Percentiles rank a stretch among this genome's conserved stretches.
These are phyloP conservation scores for Falciphora oryzae DNA, from an alignment of 2,329 filamentous ascomycete genomes.

Conservation along the genomic window DNA sequence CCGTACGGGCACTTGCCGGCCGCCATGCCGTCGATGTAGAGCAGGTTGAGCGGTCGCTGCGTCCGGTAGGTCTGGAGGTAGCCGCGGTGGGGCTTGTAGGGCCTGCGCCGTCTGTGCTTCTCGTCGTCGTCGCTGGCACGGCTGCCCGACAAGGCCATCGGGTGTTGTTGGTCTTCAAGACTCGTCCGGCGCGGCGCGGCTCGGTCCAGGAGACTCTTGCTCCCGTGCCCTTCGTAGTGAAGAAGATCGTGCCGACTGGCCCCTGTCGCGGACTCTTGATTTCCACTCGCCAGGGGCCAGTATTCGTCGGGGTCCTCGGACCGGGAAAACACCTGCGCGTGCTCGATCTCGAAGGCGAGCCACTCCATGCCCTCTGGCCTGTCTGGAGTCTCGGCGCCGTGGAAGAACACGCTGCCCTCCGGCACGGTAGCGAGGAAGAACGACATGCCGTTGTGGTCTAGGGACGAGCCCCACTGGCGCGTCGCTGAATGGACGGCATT, in stretches of 20 bases:
- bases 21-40: conserved; percentile 67
- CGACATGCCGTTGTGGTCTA: conserved; percentile 72
- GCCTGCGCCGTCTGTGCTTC: neutral
- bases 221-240: neutral
- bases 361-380: conserved; percentile 46
- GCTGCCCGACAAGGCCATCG: conserved; percentile 1
- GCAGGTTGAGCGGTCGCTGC: conserved; percentile 48
- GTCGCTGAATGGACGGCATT: conserved; percentile 67
- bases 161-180: conserved; percentile 5
- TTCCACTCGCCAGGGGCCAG: neutral
- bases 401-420: conserved; percentile 59
- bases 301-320: neutral
- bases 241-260: neutral
- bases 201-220: neutral
- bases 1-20: conserved; percentile 61
- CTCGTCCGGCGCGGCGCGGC: too few relatives aligned
- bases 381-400: conserved; percentile 45
- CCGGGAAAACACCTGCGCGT: conserved; percentile 54
- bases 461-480: conserved; percentile 67
- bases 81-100: conserved; percentile 31
- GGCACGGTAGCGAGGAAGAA: conserved; percentile 63
- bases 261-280: neutral
- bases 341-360: conserved; percentile 73
- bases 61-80: conserved; percentile 64
- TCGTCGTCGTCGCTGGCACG: conserved; percentile 3